These are phyloP conservation scores for Pisolithus orientalis DNA, from an alignment of 768 basidiomycete genomes.

Conservation along the genomic window DNA sequence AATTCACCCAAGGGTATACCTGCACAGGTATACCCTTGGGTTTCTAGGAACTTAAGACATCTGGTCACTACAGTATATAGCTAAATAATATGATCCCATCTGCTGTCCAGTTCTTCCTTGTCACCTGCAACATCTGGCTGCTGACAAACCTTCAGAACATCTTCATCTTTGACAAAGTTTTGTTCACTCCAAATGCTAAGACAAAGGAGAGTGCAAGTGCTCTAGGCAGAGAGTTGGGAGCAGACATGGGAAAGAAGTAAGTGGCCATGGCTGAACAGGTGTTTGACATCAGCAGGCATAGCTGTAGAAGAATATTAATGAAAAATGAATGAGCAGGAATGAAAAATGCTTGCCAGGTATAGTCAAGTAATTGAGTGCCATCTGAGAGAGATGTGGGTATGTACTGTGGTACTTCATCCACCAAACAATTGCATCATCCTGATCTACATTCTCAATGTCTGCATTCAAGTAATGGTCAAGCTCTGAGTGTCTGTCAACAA, in stretches of 20 bases:
- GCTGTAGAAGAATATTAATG: too few relatives aligned
- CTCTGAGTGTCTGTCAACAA: too few relatives aligned
- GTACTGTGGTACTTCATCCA: background rate
- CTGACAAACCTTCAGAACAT: slow-evolving; percentile 6
- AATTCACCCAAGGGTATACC: too few relatives aligned
- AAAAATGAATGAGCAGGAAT: too few relatives aligned
- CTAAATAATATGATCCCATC: too few relatives aligned
- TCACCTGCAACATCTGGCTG: slow-evolving; percentile 4
- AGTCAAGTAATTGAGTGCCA: background rate
- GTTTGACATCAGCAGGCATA: too few relatives aligned
- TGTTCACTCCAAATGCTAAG: slow-evolving; percentile 25
- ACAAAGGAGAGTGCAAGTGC: slow-evolving; percentile 27
- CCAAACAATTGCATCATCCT: background rate
- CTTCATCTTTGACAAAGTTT: slow-evolving; percentile 20
- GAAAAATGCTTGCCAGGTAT: too few relatives aligned
- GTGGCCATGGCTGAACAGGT: slow-evolving; percentile 20
- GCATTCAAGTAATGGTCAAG: background rate
- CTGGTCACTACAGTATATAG: too few relatives aligned
- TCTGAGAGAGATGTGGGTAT: background rate
- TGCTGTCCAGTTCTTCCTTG: background rate
- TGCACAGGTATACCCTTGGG: too few relatives aligned
- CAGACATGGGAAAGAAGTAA: slow-evolving; percentile 22
- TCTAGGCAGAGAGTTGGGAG: slow-evolving; percentile 18
- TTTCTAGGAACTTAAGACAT: too few relatives aligned
- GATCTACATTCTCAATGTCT: background rate